phyloP scores from a whole-genome alignment of 768 basidiomycete genomes.

The Psilocybe cyanescens region DNA sequence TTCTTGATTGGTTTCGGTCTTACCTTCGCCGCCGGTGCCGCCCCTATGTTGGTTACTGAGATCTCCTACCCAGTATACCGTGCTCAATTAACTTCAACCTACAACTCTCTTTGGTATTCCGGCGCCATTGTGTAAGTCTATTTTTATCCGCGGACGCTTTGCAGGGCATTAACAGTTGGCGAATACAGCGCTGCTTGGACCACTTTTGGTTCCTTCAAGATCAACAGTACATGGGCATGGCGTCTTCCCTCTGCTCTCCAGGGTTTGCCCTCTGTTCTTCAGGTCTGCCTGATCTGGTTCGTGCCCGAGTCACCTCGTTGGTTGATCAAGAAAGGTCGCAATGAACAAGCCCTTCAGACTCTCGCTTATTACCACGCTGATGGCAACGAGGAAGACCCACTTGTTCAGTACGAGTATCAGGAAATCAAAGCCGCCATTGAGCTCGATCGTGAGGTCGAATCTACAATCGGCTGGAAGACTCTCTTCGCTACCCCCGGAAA shows the following conservation, averaged over 20 bases:
- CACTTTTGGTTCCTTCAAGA: slow-evolving; percentile 79
- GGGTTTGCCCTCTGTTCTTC: slow-evolving; percentile 67
- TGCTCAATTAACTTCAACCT: slow-evolving; percentile 74
- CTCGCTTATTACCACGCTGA: slow-evolving; percentile 87
- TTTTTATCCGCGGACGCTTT: slow-evolving; percentile 9
- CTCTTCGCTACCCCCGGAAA: slow-evolving; percentile 73
- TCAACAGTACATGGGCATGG: slow-evolving; percentile 76
- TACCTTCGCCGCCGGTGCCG: slow-evolving; percentile 75
- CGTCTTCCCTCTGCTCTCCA: slow-evolving; percentile 80
- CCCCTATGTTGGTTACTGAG: slow-evolving; percentile 85
- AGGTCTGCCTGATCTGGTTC: slow-evolving; percentile 68
- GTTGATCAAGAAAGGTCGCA: slow-evolving; percentile 75
- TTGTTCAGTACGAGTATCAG: slow-evolving; percentile 74
- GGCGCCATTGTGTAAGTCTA: slow-evolving; percentile 71
- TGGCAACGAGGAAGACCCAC: slow-evolving; percentile 65
- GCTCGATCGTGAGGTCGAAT: slow-evolving; percentile 62
- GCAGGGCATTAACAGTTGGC: not conserved
- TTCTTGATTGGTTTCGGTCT: slow-evolving; percentile 81
- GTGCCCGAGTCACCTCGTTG: slow-evolving; percentile 87
- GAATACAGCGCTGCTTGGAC: slow-evolving; percentile 76
- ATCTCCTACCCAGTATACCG: slow-evolving; percentile 86
- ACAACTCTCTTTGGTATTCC: slow-evolving; percentile 88
- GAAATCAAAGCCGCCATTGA: slow-evolving; percentile 83
- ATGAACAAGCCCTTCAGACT: slow-evolving; percentile 66
- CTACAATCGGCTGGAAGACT: slow-evolving; percentile 70